Evolutionary conservation across 306 rosid species (phyloP).

Genomic region (Oxytropis ochrocephala): DNA sequence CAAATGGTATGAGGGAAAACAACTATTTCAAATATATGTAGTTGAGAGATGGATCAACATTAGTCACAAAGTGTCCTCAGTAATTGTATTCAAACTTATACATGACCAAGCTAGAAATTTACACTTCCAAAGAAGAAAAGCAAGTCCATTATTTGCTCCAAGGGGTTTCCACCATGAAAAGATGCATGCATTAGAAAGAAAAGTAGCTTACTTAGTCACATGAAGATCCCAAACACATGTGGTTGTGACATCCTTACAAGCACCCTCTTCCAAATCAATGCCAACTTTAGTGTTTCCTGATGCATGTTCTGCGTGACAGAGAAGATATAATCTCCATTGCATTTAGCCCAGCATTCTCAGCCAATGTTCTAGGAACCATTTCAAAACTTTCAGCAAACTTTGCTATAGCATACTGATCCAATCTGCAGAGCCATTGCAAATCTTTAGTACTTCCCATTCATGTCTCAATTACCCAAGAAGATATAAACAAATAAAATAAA

Average conservation of each 20-base stretch:
- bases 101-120: background rate
- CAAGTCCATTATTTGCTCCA: background rate
- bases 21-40: background rate
- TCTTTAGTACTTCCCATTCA: slow-evolving; percentile 13
- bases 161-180: background rate
- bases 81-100: background rate
- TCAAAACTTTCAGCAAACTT: slow-evolving; percentile 97
- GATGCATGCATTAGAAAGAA: background rate
- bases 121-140: background rate
- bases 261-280: slow-evolving; percentile 73
- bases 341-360: slow-evolving; percentile 96
- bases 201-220: slow-evolving; percentile 60
- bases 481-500: background rate
- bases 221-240: slow-evolving; percentile 70
- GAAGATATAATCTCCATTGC: slow-evolving; percentile 97
- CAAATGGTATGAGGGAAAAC: background rate
- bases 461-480: background rate
- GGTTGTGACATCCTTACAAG: slow-evolving; percentile 64
- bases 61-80: background rate
- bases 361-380: slow-evolving; percentile 83
- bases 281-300: slow-evolving; percentile 85
- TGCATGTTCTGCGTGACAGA: slow-evolving; percentile 90
- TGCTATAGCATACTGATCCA: slow-evolving; percentile 97
- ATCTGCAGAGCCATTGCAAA: slow-evolving; percentile 46
- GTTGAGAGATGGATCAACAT: background rate